These are phyloP conservation scores for Trichothecium sympodiale DNA, from an alignment of 2,329 filamentous ascomycete genomes.

Conservation along the genomic window DNA sequence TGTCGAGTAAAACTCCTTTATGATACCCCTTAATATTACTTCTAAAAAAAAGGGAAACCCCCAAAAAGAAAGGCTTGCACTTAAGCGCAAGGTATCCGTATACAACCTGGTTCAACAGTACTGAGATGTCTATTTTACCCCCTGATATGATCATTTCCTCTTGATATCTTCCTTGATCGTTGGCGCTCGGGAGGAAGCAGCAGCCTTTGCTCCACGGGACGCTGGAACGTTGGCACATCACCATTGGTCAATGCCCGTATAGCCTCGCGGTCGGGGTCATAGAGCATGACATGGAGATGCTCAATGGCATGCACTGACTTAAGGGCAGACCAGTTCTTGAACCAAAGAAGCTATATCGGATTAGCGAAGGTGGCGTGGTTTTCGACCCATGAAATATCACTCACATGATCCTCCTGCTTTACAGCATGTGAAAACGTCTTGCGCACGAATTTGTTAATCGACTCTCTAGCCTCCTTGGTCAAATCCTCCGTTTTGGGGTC, in stretches of 20 bases:
- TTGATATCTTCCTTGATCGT: too few relatives aligned
- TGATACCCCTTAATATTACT: too few relatives aligned
- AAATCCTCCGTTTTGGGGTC: conserved; percentile 55
- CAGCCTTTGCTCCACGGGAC: conserved; percentile 11
- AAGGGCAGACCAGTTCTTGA: conserved; percentile 72
- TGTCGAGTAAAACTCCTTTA: too few relatives aligned
- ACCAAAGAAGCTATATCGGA: conserved; percentile 25
- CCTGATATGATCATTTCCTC: too few relatives aligned
- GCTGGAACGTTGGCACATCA: conserved; percentile 55
- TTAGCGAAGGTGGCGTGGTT: background rate
- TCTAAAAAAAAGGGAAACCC: too few relatives aligned
- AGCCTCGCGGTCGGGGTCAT: conserved; percentile 60
- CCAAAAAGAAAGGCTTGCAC: too few relatives aligned
- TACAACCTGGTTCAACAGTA: too few relatives aligned
- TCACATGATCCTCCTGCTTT: conserved; percentile 36
- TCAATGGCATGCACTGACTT: conserved; percentile 83
- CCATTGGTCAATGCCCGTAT: conserved; percentile 60
- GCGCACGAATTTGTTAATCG: conserved; percentile 62
- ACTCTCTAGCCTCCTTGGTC: conserved; percentile 46
- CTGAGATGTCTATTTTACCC: too few relatives aligned
- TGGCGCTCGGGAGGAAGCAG: too few relatives aligned
- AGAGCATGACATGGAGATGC: conserved; percentile 92
- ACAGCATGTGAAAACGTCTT: conserved; percentile 50
- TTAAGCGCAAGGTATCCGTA: too few relatives aligned
- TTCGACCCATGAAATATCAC: conserved; percentile 11